Percentiles rank a stretch among this genome's conserved stretches.
Evolutionary conservation across 345 rosid species (phyloP).

Genomic region (Eucalyptus guilfoylei): DNA sequence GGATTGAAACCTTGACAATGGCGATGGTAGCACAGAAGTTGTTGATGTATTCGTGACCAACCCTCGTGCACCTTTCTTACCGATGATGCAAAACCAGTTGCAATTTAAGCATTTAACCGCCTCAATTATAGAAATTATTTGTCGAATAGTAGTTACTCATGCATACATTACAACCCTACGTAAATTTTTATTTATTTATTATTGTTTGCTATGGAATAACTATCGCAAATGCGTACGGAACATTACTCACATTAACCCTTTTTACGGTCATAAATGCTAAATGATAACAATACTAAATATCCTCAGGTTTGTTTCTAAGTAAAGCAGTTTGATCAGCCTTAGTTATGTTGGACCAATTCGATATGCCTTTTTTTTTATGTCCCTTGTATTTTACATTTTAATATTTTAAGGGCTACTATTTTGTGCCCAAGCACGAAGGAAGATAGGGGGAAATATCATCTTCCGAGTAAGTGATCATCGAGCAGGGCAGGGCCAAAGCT

Average conservation of each 20-base stretch:
- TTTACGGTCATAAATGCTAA: neutral
- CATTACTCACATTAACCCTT: neutral
- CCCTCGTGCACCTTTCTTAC: accelerated
- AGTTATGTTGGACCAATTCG: neutral
- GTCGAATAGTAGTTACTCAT: neutral
- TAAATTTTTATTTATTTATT: neutral
- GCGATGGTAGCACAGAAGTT: neutral
- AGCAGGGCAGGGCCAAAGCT: no score
- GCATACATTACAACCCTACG: neutral
- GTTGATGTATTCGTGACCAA: neutral
- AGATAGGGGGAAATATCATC: neutral
- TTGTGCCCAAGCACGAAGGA: neutral
- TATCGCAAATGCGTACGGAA: neutral
- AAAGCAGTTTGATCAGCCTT: neutral
- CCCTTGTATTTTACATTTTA: neutral
- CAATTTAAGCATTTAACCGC: neutral
- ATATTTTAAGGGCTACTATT: neutral
- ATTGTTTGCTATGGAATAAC: accelerated
- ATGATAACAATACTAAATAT: accelerated
- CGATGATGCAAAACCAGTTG: neutral
- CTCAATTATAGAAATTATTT: neutral
- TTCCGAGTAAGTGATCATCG: neutral
- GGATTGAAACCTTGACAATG: neutral
- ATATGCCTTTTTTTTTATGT: neutral
- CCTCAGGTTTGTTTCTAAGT: neutral